These are phyloP conservation scores for Chlamydomonas asymmetrica DNA, from an alignment of 139 green algal genomes.

Conservation along the genomic window DNA sequence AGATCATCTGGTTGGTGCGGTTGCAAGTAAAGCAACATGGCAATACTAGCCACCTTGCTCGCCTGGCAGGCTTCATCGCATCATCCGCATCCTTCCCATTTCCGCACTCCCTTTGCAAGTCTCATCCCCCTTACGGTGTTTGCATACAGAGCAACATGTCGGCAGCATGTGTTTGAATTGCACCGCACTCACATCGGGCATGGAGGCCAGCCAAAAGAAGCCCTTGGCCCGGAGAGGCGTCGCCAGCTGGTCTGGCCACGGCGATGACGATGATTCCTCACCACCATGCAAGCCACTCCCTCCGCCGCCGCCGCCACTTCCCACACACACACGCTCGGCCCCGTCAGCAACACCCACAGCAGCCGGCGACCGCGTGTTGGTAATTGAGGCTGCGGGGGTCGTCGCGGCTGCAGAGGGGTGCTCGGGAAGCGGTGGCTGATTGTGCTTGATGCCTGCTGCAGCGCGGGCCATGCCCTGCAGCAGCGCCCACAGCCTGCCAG, in stretches of 20 bases:
- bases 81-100: no score
- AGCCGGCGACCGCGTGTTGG: neutral
- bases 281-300: neutral
- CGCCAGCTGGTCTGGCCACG: neutral
- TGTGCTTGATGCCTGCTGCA: neutral
- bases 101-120: no score
- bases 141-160: neutral
- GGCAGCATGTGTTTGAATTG: neutral
- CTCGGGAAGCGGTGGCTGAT: neutral
- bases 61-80: neutral
- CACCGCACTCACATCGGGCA: constrained; percentile 13
- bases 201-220: constrained; percentile 29
- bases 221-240: constrained; percentile 26
- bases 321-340: neutral
- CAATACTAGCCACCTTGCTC: neutral
- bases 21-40: neutral
- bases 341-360: neutral
- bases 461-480: neutral
- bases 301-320: neutral
- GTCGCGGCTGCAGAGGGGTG: no score
- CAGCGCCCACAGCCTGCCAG: constrained; percentile 14
- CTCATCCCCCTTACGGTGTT: no score
- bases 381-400: neutral
- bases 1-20: neutral
- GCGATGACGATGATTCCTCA: neutral